These are phyloP conservation scores for Glycine tomentella DNA, from an alignment of 306 rosid genomes.

Conservation along the genomic window DNA sequence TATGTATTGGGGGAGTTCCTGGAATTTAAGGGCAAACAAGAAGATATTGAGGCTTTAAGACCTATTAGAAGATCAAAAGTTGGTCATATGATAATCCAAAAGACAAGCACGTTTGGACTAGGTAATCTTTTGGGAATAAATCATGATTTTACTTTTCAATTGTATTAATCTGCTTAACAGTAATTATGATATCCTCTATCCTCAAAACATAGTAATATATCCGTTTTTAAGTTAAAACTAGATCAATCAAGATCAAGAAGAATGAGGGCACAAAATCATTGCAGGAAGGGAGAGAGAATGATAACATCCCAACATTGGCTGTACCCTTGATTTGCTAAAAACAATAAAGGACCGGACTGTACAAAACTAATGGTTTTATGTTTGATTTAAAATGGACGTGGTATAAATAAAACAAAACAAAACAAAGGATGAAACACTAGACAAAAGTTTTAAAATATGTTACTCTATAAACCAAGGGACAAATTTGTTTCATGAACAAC, in stretches of 20 bases:
- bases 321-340: slow-evolving; percentile 14
- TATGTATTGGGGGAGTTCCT: slow-evolving; percentile 84
- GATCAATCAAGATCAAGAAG: slow-evolving; percentile 9
- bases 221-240: slow-evolving; percentile 10
- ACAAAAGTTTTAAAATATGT: not conserved
- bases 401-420: not conserved
- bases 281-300: slow-evolving; percentile 1
- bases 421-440: not conserved
- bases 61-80: slow-evolving; percentile 85
- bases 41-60: slow-evolving; percentile 71
- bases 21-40: slow-evolving; percentile 90
- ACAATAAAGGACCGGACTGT: not conserved
- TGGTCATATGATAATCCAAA: slow-evolving; percentile 64
- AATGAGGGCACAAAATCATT: slow-evolving; percentile 9
- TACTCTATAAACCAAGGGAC: not conserved
- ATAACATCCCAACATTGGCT: not conserved
- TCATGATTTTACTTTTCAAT: slow-evolving; percentile 13
- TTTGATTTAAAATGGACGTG: slow-evolving; percentile 11
- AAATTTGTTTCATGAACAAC: not conserved
- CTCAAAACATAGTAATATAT: slow-evolving; percentile 8
- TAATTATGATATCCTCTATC: slow-evolving; percentile 16
- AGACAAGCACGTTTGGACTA: slow-evolving; percentile 94
- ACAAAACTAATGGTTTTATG: not conserved
- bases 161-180: slow-evolving; percentile 2
- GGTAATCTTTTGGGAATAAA: slow-evolving; percentile 61